A percentile compares a stretch with the other conserved stretches of the same genome.
Conservation (phyloP, 139 green algal species). For the Zygnema circumcarinatum region DNA sequence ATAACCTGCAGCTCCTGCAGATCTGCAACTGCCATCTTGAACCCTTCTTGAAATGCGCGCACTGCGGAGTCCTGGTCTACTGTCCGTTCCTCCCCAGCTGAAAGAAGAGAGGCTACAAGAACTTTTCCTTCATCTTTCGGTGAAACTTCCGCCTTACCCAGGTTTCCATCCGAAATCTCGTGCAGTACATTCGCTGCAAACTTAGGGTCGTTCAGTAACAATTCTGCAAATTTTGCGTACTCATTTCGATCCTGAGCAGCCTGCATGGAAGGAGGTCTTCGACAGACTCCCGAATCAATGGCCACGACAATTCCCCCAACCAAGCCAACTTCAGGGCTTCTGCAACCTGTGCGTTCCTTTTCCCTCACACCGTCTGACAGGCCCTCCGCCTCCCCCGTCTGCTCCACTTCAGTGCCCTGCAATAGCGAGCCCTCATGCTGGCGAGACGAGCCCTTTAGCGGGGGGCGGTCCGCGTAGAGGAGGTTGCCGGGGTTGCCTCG, state of each 20-base stretch:
- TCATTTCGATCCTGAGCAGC: slow-evolving; percentile 10
- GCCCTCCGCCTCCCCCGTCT: not conserved
- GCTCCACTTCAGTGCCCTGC: not conserved
- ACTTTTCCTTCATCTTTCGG: not conserved
- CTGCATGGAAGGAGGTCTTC: slow-evolving; percentile 27
- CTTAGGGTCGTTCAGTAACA: slow-evolving; percentile 31
- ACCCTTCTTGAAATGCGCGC: slow-evolving; percentile 28
- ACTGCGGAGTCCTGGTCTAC: not conserved
- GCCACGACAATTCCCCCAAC: slow-evolving; percentile 26
- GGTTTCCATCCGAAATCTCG: slow-evolving; percentile 10
- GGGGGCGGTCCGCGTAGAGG: not conserved
- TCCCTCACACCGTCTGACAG: not conserved
- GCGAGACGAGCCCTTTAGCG: not conserved
- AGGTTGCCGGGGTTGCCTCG: slow-evolving; percentile 48
- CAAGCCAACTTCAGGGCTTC: not conserved
- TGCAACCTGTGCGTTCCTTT: not conserved
- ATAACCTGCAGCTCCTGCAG: slow-evolving; percentile 11
- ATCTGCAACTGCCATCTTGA: slow-evolving; percentile 21
- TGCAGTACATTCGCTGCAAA: slow-evolving; percentile 23
- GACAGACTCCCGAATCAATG: slow-evolving; percentile 50
- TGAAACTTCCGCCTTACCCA: not conserved
- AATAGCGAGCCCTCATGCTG: not conserved
- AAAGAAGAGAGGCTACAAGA: not conserved
- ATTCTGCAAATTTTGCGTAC: slow-evolving; percentile 22
- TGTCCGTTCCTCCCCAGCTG: not conserved